Evolutionary conservation across 1,139 yeast species (phyloP).

Genomic region (Taiozyma sp.): DNA sequence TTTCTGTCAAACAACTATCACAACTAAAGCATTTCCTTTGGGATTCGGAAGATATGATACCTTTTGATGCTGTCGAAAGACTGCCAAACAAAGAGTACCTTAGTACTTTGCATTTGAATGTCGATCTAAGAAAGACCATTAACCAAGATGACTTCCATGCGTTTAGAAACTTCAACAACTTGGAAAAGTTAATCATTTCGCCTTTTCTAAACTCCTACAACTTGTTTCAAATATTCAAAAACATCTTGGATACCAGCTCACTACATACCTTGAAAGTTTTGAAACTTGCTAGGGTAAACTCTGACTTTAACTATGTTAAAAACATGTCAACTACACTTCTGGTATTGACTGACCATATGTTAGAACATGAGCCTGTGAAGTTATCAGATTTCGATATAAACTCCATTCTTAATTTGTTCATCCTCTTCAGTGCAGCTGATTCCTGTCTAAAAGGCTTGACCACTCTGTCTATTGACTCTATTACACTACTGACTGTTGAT

Average conservation of each 20-base stretch:
- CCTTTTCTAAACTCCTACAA: constrained; percentile 19
- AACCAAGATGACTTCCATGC: constrained; percentile 5
- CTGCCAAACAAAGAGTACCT: constrained; percentile 18
- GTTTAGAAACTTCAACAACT: constrained; percentile 13
- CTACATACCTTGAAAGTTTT: constrained; percentile 4
- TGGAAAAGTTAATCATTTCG: constrained; percentile 18
- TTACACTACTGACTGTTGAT: constrained; percentile 13
- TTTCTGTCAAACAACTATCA: constrained; percentile 12
- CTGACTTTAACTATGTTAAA: constrained; percentile 11
- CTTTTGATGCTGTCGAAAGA: constrained; percentile 14
- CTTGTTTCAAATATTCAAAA: constrained; percentile 16
- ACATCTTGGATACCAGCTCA: constrained; percentile 10
- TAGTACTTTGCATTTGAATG: constrained; percentile 12
- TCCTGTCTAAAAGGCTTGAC: constrained; percentile 3
- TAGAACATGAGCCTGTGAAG: constrained; percentile 11
- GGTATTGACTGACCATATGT: constrained; percentile 15
- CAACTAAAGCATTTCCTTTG: constrained; percentile 18
- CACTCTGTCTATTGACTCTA: constrained; percentile 13
- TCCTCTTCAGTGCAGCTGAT: constrained; percentile 4
- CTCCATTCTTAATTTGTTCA: constrained; percentile 8
- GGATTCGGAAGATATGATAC: constrained; percentile 17
- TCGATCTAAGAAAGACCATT: constrained; percentile 16
- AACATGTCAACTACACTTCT: constrained; percentile 12
- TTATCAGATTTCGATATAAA: constrained; percentile 16
- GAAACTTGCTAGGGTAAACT: constrained; percentile 10